phyloP scores from a whole-genome alignment of 495 filamentous ascomycete species.

The Hypoxylon trugodes region DNA sequence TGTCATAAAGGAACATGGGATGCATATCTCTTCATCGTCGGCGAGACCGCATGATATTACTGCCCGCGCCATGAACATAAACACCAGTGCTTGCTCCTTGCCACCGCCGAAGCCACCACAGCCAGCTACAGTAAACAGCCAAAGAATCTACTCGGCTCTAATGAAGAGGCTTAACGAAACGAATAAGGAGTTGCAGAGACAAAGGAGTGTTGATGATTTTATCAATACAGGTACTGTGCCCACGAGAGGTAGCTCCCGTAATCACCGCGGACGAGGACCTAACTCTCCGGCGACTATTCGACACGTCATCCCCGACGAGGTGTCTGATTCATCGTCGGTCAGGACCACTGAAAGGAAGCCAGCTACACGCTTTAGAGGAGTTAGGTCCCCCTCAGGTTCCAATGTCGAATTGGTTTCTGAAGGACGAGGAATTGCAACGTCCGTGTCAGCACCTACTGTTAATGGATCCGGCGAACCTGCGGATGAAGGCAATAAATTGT shows the following conservation, averaged over 20 bases:
- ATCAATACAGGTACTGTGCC: conserved; percentile 46
- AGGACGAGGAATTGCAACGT: conserved; percentile 1
- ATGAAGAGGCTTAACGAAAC: conserved; percentile 68
- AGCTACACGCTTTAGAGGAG: background rate
- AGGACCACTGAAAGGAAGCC: conserved; percentile 6
- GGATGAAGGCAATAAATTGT: background rate
- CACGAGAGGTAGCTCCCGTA: conserved; percentile 43
- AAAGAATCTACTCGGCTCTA: conserved; percentile 76
- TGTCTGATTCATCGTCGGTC: conserved; percentile 15
- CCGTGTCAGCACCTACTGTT: background rate
- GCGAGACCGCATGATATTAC: conserved; percentile 10
- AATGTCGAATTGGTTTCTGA: background rate
- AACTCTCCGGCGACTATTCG: conserved; percentile 46
- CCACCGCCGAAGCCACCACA: conserved; percentile 33
- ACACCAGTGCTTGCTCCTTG: conserved; percentile 2
- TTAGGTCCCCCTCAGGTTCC: background rate
- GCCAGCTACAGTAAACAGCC: conserved; percentile 60
- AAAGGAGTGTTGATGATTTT: conserved; percentile 32
- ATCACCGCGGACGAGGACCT: background rate
- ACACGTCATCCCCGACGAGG: conserved; percentile 40
- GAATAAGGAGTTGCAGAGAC: conserved; percentile 42
- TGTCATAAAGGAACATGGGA: conserved; percentile 70
- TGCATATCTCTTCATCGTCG: conserved; percentile 56
- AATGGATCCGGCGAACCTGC: background rate
- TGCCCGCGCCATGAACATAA: background rate